Evolutionary conservation across 2,329 filamentous ascomycete genomes (phyloP).

Genomic region (Trichoderma afroharzianum): DNA sequence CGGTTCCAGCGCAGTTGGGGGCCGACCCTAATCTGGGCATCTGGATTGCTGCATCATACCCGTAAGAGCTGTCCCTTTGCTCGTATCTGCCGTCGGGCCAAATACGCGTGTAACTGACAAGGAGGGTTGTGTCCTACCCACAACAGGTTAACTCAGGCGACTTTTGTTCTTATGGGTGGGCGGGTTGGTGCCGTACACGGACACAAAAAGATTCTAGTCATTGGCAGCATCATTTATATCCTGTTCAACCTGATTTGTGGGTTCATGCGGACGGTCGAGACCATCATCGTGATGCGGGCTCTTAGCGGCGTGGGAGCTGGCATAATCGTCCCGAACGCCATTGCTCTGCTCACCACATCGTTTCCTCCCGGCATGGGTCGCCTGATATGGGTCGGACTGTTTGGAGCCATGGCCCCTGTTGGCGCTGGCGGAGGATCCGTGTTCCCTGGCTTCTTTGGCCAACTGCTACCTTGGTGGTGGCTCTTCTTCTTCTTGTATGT

Average conservation of each 20-base stretch:
- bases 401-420: constrained; percentile 10
- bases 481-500: constrained; percentile 14
- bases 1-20: neutral
- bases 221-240: neutral
- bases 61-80: neutral
- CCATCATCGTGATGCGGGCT: constrained; percentile 3
- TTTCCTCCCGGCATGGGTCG: constrained; percentile 1
- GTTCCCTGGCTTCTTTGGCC: constrained; percentile 8
- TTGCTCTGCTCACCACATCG: constrained; percentile 4
- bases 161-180: constrained; percentile 8
- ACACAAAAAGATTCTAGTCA: constrained; percentile 4
- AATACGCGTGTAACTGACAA: neutral
- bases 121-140: neutral
- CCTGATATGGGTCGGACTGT: constrained; percentile 2
- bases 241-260: neutral
- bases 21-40: neutral
- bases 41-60: constrained; percentile 7
- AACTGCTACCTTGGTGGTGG: constrained; percentile 14
- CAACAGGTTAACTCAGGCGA: neutral
- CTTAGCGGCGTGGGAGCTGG: constrained; percentile 8
- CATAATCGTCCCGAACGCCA: constrained; percentile 10
- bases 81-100: neutral
- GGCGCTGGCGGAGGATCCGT: neutral
- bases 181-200: neutral
- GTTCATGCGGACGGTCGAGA: constrained; percentile 4